Base-by-base conservation (phyloP, 805 yeast species). In the Lachancea sp. region DNA sequence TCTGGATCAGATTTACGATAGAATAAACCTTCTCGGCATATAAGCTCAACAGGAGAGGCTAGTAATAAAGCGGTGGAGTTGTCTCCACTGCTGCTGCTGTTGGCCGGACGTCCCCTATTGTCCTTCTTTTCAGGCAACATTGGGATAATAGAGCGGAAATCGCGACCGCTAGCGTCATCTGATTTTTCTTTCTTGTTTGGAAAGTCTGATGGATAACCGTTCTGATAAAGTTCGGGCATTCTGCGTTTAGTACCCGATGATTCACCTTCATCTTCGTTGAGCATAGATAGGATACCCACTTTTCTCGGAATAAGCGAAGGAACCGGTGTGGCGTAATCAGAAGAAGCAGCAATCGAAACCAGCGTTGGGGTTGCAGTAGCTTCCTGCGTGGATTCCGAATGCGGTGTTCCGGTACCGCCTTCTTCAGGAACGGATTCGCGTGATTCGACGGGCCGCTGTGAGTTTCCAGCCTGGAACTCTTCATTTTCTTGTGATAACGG, bases 1-100 rank as follows among this genome's bases (percentile, higher is more conserved):
- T 49, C 40, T 11, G 60, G 57, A 12, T 41, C 45, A 34, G 52
- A 48, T 28, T 56, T 51, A 2, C 50, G 50, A 38, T 58, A 61
- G 40, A 60, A 61, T 29, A 56, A 55, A 1, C 64, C 65, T 33
- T 54, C 58, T 13, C 49, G 52, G 34, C 63, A 58, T 8, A 56
- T 43, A 15, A 61, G 46, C 43, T 60, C 63, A 11, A 61, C 54
- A 6, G 63, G 60, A 3, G 60, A 49, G 4, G 52, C 57, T 28
- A 53, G 31, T 21, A 54, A 36, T 26, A 55, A 29, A 1, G 56
- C 48, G 2, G 46, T 40, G 9, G 47, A 41, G 31, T 40, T 40
- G 36, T 41, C 46, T 5, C 41, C 43, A 18, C 42, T 42, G 34
- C 44, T 38, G 30, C 39, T 40, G 28, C 41, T 40, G 28, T 37